These are phyloP conservation scores for Penicillium pulvis DNA, from an alignment of 495 filamentous ascomycete genomes.

Conservation along the genomic window DNA sequence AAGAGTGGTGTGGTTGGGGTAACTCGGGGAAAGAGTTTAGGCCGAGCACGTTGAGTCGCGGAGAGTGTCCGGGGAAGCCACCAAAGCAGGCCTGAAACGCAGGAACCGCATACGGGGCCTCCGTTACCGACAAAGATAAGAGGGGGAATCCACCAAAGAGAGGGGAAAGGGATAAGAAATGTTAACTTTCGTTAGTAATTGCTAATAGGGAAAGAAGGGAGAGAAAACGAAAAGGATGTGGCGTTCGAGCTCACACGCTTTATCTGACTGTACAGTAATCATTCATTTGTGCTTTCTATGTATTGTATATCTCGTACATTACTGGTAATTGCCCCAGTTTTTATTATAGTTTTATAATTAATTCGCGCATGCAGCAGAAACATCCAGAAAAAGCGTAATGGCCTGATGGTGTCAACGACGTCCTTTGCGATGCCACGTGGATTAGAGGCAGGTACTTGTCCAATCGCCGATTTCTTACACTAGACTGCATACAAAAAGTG, in stretches of 20 bases:
- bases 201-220: not conserved
- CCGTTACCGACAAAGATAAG: slow-evolving; percentile 3
- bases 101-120: slow-evolving; percentile 14
- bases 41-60: slow-evolving; percentile 22
- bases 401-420: slow-evolving; percentile 5
- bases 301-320: not conserved
- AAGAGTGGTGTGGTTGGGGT: slow-evolving; percentile 11
- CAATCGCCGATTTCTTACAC: slow-evolving; percentile 28
- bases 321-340: too few relatives aligned
- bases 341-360: not conserved
- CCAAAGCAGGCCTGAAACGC: slow-evolving; percentile 10
- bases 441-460: slow-evolving; percentile 28
- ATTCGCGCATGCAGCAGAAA: slow-evolving; percentile 20
- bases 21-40: slow-evolving; percentile 18
- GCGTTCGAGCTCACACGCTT: not conserved
- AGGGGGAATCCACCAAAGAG: slow-evolving; percentile 2
- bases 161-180: not conserved
- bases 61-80: slow-evolving; percentile 28
- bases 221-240: not conserved
- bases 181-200: not conserved
- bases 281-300: not conserved
- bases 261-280: slow-evolving; percentile 8
- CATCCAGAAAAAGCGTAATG: slow-evolving; percentile 24
- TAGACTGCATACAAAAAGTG: too few relatives aligned
- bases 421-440: slow-evolving; percentile 26